Evolutionary conservation across 2,329 filamentous ascomycete genomes (phyloP).

Genomic region (Botryotinia globosa): DNA sequence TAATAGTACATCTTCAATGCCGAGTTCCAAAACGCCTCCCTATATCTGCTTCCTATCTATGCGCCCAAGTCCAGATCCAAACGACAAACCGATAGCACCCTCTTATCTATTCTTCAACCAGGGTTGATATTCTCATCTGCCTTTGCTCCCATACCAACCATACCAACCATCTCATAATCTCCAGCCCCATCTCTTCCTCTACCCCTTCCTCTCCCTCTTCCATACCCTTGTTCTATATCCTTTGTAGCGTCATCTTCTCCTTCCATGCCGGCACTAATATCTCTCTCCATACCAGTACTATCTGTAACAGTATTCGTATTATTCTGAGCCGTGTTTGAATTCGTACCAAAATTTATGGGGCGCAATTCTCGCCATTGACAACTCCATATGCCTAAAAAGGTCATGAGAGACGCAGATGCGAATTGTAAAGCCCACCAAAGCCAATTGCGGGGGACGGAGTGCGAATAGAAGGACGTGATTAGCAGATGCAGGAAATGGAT

Average conservation of each 20-base stretch:
- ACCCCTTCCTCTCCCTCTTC: constrained; percentile 50
- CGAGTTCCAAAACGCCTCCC: constrained; percentile 10
- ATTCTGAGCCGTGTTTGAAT: constrained; percentile 41
- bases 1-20: constrained; percentile 9
- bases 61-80: constrained; percentile 22
- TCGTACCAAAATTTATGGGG: constrained; percentile 78
- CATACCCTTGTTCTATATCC: constrained; percentile 39
- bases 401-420: constrained; percentile 61
- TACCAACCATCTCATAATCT: constrained; percentile 64
- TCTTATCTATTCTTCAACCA: constrained; percentile 18
- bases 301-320: constrained; percentile 16
- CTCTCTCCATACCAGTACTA: constrained; percentile 26
- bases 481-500: constrained; percentile 81
- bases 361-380: constrained; percentile 86
- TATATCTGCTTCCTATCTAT: constrained; percentile 22
- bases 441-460: constrained; percentile 68
- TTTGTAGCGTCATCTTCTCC: constrained; percentile 26
- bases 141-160: constrained; percentile 46
- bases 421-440: constrained; percentile 82
- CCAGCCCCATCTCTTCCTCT: constrained; percentile 54
- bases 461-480: constrained; percentile 74
- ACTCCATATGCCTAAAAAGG: constrained; percentile 77
- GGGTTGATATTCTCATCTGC: constrained; percentile 31
- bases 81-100: background rate
- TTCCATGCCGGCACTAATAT: constrained; percentile 28